phyloP scores from a whole-genome alignment of 2,329 filamentous ascomycete species.

The Neofusicoccum laricinum region DNA sequence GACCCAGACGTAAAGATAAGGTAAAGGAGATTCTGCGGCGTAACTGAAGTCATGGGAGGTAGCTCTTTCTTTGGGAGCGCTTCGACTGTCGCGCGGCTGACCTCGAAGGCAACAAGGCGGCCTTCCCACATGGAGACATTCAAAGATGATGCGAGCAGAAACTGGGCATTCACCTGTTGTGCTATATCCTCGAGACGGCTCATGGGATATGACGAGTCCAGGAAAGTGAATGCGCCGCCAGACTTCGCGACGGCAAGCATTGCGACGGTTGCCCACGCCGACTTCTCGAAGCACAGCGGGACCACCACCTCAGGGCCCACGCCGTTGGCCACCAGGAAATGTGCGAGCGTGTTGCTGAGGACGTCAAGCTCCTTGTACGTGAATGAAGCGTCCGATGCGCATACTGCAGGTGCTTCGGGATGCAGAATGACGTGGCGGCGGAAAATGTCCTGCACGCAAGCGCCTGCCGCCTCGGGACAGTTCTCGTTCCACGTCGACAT shows the following conservation, averaged over 20 bases:
- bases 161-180: neutral
- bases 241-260: slow-evolving; percentile 73
- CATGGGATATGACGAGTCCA: slow-evolving; percentile 48
- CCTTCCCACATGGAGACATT: neutral
- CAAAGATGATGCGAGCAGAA: neutral
- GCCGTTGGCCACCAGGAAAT: slow-evolving; percentile 29
- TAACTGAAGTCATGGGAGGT: slow-evolving; percentile 7
- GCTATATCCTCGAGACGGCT: neutral
- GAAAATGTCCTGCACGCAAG: slow-evolving; percentile 4
- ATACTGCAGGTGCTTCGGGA: slow-evolving; percentile 30
- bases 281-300: slow-evolving; percentile 77
- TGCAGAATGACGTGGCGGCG: neutral
- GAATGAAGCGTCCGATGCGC: slow-evolving; percentile 31
- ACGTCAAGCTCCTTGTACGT: slow-evolving; percentile 31
- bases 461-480: neutral
- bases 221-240: slow-evolving; percentile 75
- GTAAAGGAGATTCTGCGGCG: slow-evolving; percentile 17
- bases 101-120: neutral
- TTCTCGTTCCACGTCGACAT: slow-evolving; percentile 1
- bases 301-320: slow-evolving; percentile 33
- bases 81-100: neutral
- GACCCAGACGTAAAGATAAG: neutral
- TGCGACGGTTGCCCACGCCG: slow-evolving; percentile 65
- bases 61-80: neutral
- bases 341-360: slow-evolving; percentile 27